Evolutionary conservation across 345 rosid species (phyloP).

Genomic region (Noccaea bulbosa): DNA sequence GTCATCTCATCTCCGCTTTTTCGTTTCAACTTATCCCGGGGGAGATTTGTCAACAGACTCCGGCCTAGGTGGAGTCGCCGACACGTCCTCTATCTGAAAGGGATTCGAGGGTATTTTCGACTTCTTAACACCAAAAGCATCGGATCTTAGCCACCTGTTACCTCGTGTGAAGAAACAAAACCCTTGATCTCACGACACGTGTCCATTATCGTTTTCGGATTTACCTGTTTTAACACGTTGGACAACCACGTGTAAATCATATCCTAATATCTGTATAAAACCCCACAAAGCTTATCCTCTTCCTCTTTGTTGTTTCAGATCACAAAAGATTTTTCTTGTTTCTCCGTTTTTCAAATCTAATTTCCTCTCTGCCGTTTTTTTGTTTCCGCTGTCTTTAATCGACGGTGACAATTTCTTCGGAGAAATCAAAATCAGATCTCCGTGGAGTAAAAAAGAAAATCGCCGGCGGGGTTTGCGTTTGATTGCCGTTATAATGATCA

Average conservation of each 20-base stretch:
- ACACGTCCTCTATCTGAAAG: constrained; percentile 26
- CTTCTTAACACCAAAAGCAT: not conserved
- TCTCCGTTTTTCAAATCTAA: constrained; percentile 3
- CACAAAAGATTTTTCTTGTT: not conserved
- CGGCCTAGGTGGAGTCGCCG: constrained; percentile 28
- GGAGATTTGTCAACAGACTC: constrained; percentile 11
- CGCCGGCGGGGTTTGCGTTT: constrained; percentile 29
- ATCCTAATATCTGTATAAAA: constrained; percentile 18
- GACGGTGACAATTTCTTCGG: not conserved
- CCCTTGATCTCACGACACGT: constrained; percentile 34
- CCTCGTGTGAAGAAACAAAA: not conserved
- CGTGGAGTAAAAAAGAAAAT: not conserved
- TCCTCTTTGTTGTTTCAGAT: constrained; percentile 17
- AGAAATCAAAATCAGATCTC: constrained; percentile 18
- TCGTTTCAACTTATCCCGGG: constrained; percentile 26
- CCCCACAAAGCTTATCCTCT: constrained; percentile 20
- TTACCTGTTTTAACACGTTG: constrained; percentile 29
- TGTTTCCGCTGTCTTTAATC: not conserved
- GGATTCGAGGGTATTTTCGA: constrained; percentile 26
- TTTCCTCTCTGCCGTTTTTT: constrained; percentile 11
- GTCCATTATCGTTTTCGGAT: not conserved
- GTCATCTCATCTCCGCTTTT: constrained; percentile 4
- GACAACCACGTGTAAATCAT: constrained; percentile 40
- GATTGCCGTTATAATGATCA: constrained; percentile 21
- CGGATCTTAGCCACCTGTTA: constrained; percentile 30